Conservation (phyloP, 495 filamentous ascomycete species). For the Penicillium cataractarum region DNA sequence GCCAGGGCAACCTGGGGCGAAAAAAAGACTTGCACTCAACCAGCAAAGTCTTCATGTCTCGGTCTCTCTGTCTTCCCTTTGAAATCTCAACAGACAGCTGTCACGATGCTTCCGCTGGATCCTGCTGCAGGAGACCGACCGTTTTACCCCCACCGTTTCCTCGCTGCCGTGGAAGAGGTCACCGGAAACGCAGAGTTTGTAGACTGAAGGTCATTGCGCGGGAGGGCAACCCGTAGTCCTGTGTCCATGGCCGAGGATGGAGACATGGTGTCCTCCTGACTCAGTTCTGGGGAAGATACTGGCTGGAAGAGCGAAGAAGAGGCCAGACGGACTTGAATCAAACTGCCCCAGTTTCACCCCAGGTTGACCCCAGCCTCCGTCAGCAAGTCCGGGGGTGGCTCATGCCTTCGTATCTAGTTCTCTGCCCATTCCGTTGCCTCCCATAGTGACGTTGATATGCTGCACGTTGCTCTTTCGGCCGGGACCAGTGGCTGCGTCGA, state of each 20-base stretch:
- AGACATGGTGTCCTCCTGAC: conserved; percentile 17
- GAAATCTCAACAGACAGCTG: conserved; percentile 8
- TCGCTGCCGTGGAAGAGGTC: conserved; percentile 43
- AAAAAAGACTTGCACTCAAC: not conserved
- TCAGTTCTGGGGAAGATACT: conserved; percentile 11
- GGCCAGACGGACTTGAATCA: not conserved
- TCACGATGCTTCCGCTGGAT: conserved; percentile 22
- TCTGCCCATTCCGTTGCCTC: not conserved
- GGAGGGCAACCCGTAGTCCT: conserved; percentile 10
- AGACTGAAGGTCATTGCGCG: conserved; percentile 14
- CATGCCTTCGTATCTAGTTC: not conserved
- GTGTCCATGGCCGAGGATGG: conserved; percentile 13
- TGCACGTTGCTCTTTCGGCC: conserved; percentile 16
- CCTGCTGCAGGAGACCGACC: conserved; percentile 44
- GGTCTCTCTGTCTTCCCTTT: not conserved
- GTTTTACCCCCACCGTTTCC: conserved; percentile 39
- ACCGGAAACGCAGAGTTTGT: conserved; percentile 14
- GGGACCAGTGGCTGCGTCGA: conserved; percentile 21
- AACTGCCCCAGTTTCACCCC: not conserved
- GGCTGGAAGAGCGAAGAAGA: conserved; percentile 3
- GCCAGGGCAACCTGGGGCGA: conserved; percentile 9
- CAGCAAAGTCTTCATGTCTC: conserved; percentile 10
- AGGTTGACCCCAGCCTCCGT: not conserved
- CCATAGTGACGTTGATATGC: not conserved
- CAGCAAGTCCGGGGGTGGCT: not conserved